Percentiles rank a stretch among this genome's conserved stretches.
phyloP scores from a whole-genome alignment of 495 filamentous ascomycete genomes.

The Apiosordaria backusii region DNA sequence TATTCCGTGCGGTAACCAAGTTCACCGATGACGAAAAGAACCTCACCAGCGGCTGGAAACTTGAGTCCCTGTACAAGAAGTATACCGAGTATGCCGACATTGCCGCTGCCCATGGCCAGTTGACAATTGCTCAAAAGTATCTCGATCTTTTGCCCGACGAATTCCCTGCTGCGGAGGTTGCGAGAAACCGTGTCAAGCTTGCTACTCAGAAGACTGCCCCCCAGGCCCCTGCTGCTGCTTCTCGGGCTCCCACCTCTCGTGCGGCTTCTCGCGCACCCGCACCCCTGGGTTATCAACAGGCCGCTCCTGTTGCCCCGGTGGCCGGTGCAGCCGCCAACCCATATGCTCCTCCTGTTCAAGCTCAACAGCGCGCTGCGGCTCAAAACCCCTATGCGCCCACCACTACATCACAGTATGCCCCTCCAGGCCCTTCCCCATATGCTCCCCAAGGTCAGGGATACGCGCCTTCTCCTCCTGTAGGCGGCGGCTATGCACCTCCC shows the following conservation, averaged over 20 bases:
- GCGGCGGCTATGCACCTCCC: slow-evolving; percentile 36
- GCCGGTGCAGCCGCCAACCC: slow-evolving; percentile 36
- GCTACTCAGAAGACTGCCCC: slow-evolving; percentile 66
- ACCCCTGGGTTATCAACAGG: slow-evolving; percentile 39
- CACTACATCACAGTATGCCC: slow-evolving; percentile 30
- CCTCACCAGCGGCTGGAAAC: slow-evolving; percentile 78
- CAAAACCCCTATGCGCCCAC: slow-evolving; percentile 63
- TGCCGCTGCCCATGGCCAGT: slow-evolving; percentile 81
- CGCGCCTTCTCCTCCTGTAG: slow-evolving; percentile 29
- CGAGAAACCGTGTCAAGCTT: slow-evolving; percentile 78
- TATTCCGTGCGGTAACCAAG: slow-evolving; percentile 91
- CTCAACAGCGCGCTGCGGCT: slow-evolving; percentile 38
- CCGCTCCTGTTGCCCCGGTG: slow-evolving; percentile 31
- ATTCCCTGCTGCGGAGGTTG: slow-evolving; percentile 85
- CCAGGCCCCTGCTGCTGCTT: slow-evolving; percentile 32
- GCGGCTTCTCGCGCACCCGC: slow-evolving; percentile 31
- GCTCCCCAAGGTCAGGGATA: slow-evolving; percentile 32
- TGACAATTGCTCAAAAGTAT: slow-evolving; percentile 85
- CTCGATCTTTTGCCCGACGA: slow-evolving; percentile 80
- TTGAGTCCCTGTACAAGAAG: slow-evolving; percentile 83
- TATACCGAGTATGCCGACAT: slow-evolving; percentile 97
- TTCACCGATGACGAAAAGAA: slow-evolving; percentile 76
- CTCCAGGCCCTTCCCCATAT: slow-evolving; percentile 33
- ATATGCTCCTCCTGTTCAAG: slow-evolving; percentile 33
- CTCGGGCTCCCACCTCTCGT: slow-evolving; percentile 22